These are phyloP conservation scores for Saccharomyces mikatae DNA, from an alignment of 805 yeast genomes.

Conservation along the genomic window DNA sequence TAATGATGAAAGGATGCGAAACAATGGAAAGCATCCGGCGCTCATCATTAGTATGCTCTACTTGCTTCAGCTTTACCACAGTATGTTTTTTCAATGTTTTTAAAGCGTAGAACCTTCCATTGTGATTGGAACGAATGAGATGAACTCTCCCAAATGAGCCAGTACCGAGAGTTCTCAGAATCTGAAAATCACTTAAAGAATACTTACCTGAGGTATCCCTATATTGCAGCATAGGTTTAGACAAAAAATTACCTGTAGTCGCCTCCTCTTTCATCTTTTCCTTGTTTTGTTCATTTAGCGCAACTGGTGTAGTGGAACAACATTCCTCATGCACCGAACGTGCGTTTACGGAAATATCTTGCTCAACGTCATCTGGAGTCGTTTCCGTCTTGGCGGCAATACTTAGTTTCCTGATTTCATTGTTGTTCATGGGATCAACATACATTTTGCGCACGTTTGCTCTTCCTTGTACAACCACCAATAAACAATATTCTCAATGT, in stretches of 20 bases:
- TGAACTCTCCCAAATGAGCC: slow-evolving; percentile 96
- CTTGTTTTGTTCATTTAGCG: neutral
- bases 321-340: neutral
- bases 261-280: neutral
- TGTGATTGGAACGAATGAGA: slow-evolving; percentile 77
- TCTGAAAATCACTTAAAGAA: slow-evolving; percentile 68
- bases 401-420: slow-evolving; percentile 14
- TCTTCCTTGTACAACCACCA: neutral
- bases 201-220: slow-evolving; percentile 55
- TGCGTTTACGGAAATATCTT: neutral
- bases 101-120: slow-evolving; percentile 88
- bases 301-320: neutral
- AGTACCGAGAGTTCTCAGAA: slow-evolving; percentile 84
- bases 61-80: slow-evolving; percentile 87
- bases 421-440: slow-evolving; percentile 20
- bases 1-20: slow-evolving; percentile 81
- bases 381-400: slow-evolving; percentile 2
- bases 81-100: slow-evolving; percentile 81
- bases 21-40: slow-evolving; percentile 79
- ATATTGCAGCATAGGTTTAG: neutral
- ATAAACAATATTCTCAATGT: neutral
- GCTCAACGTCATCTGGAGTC: neutral
- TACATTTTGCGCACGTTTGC: slow-evolving; percentile 11
- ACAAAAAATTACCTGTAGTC: neutral
- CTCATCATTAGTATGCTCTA: slow-evolving; percentile 94